phyloP scores from a whole-genome alignment of 129 eudicot genomes.

The Glebionis coronaria region DNA sequence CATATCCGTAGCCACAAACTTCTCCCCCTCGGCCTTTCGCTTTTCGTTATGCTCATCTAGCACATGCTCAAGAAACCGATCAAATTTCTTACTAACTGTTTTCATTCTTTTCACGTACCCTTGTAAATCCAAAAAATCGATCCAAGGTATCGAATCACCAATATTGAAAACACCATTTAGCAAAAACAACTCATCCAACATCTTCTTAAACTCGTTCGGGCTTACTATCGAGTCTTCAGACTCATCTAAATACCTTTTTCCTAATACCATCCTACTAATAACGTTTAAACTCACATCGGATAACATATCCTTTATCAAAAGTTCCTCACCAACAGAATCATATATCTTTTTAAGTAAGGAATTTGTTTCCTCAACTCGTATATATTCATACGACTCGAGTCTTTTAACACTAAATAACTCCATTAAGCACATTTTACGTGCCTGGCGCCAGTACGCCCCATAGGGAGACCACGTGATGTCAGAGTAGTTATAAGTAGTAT shows the following conservation, averaged over 20 bases:
- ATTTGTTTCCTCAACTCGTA: slow-evolving; percentile 53
- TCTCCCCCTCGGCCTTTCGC: slow-evolving; percentile 31
- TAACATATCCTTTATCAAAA: slow-evolving; percentile 45
- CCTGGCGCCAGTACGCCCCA: slow-evolving; percentile 80
- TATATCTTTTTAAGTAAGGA: slow-evolving; percentile 31
- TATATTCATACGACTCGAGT: slow-evolving; percentile 77
- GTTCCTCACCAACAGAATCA: slow-evolving; percentile 16
- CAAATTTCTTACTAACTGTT: slow-evolving; percentile 61
- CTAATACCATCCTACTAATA: slow-evolving; percentile 81
- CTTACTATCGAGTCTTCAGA: slow-evolving; percentile 40
- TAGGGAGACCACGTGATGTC: slow-evolving; percentile 82
- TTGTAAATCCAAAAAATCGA: slow-evolving; percentile 61
- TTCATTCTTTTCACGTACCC: slow-evolving; percentile 89
- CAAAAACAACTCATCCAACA: slow-evolving; percentile 75
- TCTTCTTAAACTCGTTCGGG: slow-evolving; percentile 62
- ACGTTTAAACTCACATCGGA: slow-evolving; percentile 68
- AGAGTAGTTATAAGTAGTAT: slow-evolving; percentile 70
- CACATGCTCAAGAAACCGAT: slow-evolving; percentile 74
- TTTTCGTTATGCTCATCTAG: slow-evolving; percentile 59
- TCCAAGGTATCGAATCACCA: slow-evolving; percentile 77
- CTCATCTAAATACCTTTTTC: slow-evolving; percentile 52
- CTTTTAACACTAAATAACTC: slow-evolving; percentile 66
- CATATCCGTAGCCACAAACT: slow-evolving; percentile 60
- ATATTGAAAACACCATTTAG: slow-evolving; percentile 77
- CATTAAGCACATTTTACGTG: slow-evolving; percentile 70